Evolutionary conservation across 257 asterid species (phyloP), one percentile per base, ranked within the genome.

Genomic region (Gentiana straminea): DNA sequence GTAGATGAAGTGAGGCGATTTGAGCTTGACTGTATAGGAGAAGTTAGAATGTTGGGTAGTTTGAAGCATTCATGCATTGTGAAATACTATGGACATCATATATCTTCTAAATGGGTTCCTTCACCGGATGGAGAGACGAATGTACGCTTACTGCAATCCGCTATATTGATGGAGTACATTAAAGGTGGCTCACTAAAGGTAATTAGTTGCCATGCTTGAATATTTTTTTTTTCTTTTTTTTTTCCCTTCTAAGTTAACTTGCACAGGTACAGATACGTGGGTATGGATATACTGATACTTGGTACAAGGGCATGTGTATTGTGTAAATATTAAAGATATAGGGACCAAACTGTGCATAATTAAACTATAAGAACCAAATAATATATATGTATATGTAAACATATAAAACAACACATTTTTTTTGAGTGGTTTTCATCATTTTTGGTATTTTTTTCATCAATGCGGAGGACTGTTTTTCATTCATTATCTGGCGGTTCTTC

Each of bases 171-270:
- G 97, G 98, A 92, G 71, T 74, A 83, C 68, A 68, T 92, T 13
- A 70, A 84, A 74, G 98, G 98, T 77, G 98, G 97, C 59, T 88
- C 98, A 58, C 65, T 88, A 49, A 87, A 64, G 94, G 98, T 88
- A 62, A 64, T 44, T 24, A 24, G 24, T 24, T 24, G 24, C 24
- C 24, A 24, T 24, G 24, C 24, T 24, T 24, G 24, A 24, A 24
- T 24, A 24, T 24, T 24, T 24, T 9, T n/a, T 71, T 59, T 69
- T 57, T 39, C 11, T 66, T 57, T 50, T 33, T 24, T 35, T 4
- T 35, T 38, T 24, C 60, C 36, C 11, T 49, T 50, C 13, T 49
- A 3, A 13, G 10, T 6, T 37, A n/a, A 7, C 44, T 13, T 8
- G 33, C 8, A 24, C 24, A 24, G 24, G 24, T 24, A 24, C 24